phyloP scores from a whole-genome alignment of 1,139 yeast genomes.

The Lizanozyma gosingica region DNA sequence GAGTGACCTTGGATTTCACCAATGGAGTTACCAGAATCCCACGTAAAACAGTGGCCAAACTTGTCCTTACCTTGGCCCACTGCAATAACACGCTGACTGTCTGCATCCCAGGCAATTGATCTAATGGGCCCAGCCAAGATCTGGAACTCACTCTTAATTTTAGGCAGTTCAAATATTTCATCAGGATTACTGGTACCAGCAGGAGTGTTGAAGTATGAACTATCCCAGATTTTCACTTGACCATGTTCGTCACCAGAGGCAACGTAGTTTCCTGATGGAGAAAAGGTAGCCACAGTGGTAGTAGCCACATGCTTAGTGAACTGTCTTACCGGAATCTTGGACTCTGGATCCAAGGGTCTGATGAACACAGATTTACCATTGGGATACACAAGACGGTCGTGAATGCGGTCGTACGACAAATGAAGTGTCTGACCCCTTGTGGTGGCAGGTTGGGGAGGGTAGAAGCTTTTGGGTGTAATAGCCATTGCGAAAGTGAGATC shows the following conservation, averaged over 20 bases:
- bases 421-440: constrained; percentile 62
- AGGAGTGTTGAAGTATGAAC: constrained; percentile 15
- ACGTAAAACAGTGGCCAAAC: constrained; percentile 87
- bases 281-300: constrained; percentile 76
- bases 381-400: constrained; percentile 70
- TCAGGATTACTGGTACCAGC: constrained; percentile 24
- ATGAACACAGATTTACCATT: constrained; percentile 74
- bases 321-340: constrained; percentile 40
- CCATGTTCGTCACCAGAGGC: constrained; percentile 94
- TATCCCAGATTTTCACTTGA: constrained; percentile 82
- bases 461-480: constrained; percentile 8
- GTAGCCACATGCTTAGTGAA: constrained; percentile 62
- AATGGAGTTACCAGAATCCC: constrained; percentile 90
- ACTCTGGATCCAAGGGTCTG: constrained; percentile 49
- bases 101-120: constrained; percentile 91
- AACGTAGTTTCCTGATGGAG: constrained; percentile 83
- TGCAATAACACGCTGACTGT: constrained; percentile 75
- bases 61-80: constrained; percentile 93
- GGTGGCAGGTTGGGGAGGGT: constrained; percentile 78
- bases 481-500: too few species aligned
- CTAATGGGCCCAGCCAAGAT: constrained; percentile 76
- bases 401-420: constrained; percentile 60
- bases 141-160: constrained; percentile 72
- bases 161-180: constrained; percentile 35
- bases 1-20: constrained; percentile 96